phyloP scores from a whole-genome alignment of 208 protist genomes.

The Leishmania gerbilli region DNA sequence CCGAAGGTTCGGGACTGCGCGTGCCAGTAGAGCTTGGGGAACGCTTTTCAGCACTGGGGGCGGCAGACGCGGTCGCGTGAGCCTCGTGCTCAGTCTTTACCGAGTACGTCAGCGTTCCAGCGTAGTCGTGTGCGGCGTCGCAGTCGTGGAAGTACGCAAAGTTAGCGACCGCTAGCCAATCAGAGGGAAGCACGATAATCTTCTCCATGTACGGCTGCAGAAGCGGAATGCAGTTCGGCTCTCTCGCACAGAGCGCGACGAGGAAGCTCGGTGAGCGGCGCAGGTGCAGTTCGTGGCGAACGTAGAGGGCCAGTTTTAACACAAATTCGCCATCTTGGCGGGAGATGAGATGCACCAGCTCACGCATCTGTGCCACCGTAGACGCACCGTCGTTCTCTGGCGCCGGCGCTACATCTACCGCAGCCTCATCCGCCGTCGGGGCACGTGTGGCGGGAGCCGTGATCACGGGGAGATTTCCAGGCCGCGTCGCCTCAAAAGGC shows the following conservation, averaged over 20 bases:
- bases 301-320: conserved; percentile 93
- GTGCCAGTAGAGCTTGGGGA: background rate
- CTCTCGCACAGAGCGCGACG: conserved; percentile 75
- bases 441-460: background rate
- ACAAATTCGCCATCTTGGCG: conserved; percentile 85
- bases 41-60: background rate
- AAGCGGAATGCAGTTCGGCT: conserved; percentile 81
- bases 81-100: background rate
- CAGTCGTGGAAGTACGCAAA: conserved; percentile 74
- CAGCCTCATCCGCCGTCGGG: background rate
- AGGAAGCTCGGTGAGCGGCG: conserved; percentile 92
- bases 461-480: background rate
- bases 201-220: conserved; percentile 85
- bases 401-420: background rate
- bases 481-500: conserved; percentile 27
- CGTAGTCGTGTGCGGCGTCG: conserved; percentile 34
- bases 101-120: background rate
- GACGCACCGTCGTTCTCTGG: conserved; percentile 14
- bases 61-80: background rate
- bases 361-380: conserved; percentile 41
- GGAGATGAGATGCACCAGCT: conserved; percentile 64
- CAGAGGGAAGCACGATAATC: conserved; percentile 85
- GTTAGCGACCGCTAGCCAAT: conserved; percentile 94
- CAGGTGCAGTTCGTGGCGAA: conserved; percentile 92
- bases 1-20: background rate